phyloP scores from a whole-genome alignment of 148 eudicot genomes.

The Dysphania ambrosioides region DNA sequence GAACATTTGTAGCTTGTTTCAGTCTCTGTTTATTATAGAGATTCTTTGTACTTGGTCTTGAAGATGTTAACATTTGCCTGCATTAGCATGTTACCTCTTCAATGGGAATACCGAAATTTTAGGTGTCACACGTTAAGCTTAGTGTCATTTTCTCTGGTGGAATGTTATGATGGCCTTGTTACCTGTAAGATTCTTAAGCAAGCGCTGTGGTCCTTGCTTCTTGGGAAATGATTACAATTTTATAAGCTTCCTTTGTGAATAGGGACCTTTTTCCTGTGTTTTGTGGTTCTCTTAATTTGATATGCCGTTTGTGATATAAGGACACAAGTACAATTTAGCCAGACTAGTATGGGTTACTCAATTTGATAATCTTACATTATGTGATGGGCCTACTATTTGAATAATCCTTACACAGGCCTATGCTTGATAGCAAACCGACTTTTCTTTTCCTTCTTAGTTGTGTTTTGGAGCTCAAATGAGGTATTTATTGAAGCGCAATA shows the following conservation, averaged over 20 bases:
- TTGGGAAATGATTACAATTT: neutral
- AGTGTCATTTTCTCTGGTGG: neutral
- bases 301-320: no score
- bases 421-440: no score
- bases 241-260: neutral
- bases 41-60: neutral
- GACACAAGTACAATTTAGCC: neutral
- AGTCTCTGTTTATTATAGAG: neutral
- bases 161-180: constrained; percentile 4
- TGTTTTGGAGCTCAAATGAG: neutral
- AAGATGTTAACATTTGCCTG: neutral
- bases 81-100: neutral
- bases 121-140: neutral
- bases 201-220: neutral
- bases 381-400: no score
- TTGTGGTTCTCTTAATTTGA: neutral
- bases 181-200: neutral
- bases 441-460: no score
- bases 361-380: neutral
- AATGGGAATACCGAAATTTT: neutral
- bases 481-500: neutral
- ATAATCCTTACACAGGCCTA: no score
- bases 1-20: constrained; percentile 9
- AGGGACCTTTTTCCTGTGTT: neutral
- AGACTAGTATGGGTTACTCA: neutral